These are phyloP conservation scores for Neurospora pannonica DNA, from an alignment of 495 filamentous ascomycete species.

Conservation along the genomic window DNA sequence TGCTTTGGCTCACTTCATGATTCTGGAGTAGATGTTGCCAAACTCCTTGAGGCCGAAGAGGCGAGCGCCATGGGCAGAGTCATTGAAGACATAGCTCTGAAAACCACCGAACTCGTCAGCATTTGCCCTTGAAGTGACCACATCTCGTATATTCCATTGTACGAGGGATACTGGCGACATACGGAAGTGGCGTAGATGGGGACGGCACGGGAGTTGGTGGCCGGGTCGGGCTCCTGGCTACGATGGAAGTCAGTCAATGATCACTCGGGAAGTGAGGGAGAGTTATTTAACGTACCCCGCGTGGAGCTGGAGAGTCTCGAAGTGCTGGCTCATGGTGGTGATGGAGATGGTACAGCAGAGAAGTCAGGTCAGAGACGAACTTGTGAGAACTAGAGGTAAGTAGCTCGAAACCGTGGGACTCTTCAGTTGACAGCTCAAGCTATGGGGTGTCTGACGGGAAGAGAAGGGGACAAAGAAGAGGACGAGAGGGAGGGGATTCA, in stretches of 20 bases:
- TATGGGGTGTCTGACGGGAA: not conserved
- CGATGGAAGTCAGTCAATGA: not conserved
- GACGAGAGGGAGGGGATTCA: not conserved
- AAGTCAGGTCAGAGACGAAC: conserved; percentile 3
- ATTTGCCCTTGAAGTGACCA: not conserved
- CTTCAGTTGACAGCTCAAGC: not conserved
- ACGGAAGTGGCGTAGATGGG: conserved; percentile 95
- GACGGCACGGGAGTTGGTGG: conserved; percentile 84
- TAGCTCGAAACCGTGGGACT: not conserved
- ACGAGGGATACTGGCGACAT: conserved; percentile 15
- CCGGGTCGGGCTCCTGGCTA: conserved; percentile 75
- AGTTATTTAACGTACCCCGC: conserved; percentile 57
- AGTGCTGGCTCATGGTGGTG: conserved; percentile 40
- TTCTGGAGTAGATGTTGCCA: conserved; percentile 96
- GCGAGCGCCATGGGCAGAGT: conserved; percentile 90
- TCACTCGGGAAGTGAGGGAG: not conserved
- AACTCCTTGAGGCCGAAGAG: conserved; percentile 97
- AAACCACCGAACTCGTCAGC: not conserved
- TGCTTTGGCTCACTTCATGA: conserved; percentile 64
- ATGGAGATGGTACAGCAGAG: not conserved
- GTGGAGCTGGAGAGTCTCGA: conserved; percentile 95
- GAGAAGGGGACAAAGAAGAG: conserved; percentile 1
- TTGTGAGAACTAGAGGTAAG: not conserved
- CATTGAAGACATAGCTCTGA: conserved; percentile 88
- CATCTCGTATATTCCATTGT: not conserved